phyloP scores from a whole-genome alignment of 345 rosid genomes.

The Aegle marmelos region DNA sequence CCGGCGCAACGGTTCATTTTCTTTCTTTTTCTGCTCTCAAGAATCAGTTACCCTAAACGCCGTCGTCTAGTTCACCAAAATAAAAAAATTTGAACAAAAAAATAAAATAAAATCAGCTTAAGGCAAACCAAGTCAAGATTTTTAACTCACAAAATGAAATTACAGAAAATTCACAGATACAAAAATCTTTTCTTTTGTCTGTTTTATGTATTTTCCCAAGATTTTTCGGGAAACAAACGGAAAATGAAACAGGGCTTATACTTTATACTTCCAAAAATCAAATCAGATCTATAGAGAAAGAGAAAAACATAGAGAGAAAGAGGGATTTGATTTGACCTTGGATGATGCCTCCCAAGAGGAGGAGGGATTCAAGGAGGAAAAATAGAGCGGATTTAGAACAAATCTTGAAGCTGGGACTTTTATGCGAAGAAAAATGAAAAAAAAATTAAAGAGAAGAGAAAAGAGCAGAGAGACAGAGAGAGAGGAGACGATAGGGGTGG shows the following conservation, averaged over 20 bases:
- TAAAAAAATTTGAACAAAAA: not conserved
- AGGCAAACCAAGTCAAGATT: not conserved
- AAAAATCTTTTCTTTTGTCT: not conserved
- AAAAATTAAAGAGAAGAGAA: too few relatives aligned
- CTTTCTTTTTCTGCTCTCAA: not conserved
- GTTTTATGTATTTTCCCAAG: not conserved
- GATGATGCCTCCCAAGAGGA: constrained; percentile 24
- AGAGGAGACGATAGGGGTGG: not conserved
- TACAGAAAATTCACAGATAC: not conserved
- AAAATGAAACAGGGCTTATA: not conserved
- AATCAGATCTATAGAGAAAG: not conserved
- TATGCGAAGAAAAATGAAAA: not conserved
- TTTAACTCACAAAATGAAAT: not conserved
- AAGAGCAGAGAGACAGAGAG: not conserved
- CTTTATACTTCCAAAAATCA: not conserved
- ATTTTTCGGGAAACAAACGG: constrained; percentile 1
- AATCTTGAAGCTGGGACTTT: not conserved
- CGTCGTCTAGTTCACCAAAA: constrained; percentile 1
- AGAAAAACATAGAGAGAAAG: not conserved
- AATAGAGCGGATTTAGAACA: constrained; percentile 13
- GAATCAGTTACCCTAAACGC: constrained; percentile 10
- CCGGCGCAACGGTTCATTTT: constrained; percentile 30
- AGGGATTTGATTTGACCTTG: constrained; percentile 13
- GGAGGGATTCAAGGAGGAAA: constrained; percentile 22
- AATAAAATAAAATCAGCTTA: not conserved